Conservation (phyloP, 2,329 filamentous ascomycete genomes). For the Bipolaris zeicola region DNA sequence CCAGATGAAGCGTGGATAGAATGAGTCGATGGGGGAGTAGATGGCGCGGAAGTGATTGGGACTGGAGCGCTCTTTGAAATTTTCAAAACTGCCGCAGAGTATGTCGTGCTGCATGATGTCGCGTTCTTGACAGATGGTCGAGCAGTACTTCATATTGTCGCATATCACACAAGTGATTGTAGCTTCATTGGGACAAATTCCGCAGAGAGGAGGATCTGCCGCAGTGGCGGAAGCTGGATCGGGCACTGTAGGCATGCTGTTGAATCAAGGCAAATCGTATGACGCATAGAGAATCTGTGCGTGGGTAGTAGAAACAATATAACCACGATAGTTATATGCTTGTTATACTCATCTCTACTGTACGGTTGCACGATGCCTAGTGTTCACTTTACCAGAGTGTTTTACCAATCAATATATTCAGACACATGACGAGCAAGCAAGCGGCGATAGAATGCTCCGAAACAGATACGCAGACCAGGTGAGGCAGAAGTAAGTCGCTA, state of each 20-base stretch:
- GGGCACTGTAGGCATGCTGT: neutral
- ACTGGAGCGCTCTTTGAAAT: neutral
- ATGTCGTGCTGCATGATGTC: neutral
- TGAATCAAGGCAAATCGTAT: neutral
- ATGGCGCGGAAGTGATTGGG: neutral
- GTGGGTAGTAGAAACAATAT: neutral
- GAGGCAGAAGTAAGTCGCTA: neutral
- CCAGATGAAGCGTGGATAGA: constrained; percentile 3
- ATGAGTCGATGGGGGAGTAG: neutral
- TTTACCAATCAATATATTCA: no score
- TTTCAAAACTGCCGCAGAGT: neutral
- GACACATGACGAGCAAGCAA: neutral
- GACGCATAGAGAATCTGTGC: neutral
- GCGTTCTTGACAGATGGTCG: neutral
- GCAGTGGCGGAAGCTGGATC: neutral
- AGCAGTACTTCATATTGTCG: constrained; percentile 4
- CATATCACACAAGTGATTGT: neutral
- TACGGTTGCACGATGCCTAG: no score
- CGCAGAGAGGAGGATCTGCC: neutral
- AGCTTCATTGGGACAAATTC: neutral
- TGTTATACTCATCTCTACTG: neutral
- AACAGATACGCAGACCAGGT: neutral
- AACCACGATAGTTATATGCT: neutral
- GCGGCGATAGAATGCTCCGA: neutral
- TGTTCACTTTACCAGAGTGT: no score